Base-by-base conservation (phyloP, 129 eudicot species). In the Flaveria brownii region DNA sequence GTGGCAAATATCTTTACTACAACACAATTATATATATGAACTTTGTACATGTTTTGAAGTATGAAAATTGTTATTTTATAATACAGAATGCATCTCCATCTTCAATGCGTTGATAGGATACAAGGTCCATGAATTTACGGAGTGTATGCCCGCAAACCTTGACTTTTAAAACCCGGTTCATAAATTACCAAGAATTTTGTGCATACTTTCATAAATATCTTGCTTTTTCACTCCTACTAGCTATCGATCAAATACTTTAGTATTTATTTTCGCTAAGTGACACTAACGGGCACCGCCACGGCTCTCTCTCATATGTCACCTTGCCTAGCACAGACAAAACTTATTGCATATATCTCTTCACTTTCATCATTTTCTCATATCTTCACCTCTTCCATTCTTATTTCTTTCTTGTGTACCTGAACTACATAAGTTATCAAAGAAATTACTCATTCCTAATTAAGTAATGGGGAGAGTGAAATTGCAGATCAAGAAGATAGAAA, bases 401-500 rank as follows among this genome's bases (percentile, higher is more conserved):
- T 14, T 46, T 66, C 52, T 42, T 68, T 50, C 54, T 64, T 18
- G 60, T 59, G 78, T 62, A 55, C 75, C 51, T 68, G 55, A 49
- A 62, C 55, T 17, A 63, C 68, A 41, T n/a, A 39, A 43, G 47
- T 22, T 63, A 49, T 69, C 61, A 59, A 4, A 61, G 66, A 80
- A 67, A 45, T 73, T 0, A 23, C 33, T 73, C 75, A 18, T 52
- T 66, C 47, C 42, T 6, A 74, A 55, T 65, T 73, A 11, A 67
- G 69, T 49, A 80, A 76, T 88, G 96, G 97, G 97, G 62, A 89
- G 96, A 78, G 96, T 91, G 74, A 91, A 91, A 74, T 77, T 91
- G 39, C 90, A 91, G 73, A 91, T 91, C 86, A 91, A 91, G 92
- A 91, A 83, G 75, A 91, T 91, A 14, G 96, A 91, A 80, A 89